Evolutionary conservation across 768 basidiomycete genomes (phyloP).

Genomic region (Lanmaoa pseudosensibilis): DNA sequence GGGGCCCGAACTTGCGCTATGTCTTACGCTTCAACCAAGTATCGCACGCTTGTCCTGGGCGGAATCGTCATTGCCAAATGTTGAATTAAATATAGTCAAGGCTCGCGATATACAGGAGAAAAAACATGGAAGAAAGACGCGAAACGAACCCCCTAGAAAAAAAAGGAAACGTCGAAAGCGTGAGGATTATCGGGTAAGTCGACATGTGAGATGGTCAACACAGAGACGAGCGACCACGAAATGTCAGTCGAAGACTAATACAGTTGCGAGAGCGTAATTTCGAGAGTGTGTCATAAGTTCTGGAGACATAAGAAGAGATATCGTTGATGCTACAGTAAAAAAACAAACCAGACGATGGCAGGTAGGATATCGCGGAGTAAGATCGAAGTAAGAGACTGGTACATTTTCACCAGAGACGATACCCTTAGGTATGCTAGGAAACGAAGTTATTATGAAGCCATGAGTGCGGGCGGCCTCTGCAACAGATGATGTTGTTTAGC

Average conservation of each 20-base stretch:
- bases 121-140: background rate
- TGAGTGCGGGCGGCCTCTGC: slow-evolving; percentile 34
- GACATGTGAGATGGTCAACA: background rate
- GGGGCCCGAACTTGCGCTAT: no score
- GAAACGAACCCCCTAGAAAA: no score
- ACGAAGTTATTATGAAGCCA: slow-evolving; percentile 20
- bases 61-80: background rate
- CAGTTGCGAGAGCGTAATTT: slow-evolving; percentile 3
- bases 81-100: background rate
- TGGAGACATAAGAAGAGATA: background rate
- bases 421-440: slow-evolving; percentile 2
- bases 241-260: slow-evolving; percentile 7
- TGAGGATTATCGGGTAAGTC: background rate
- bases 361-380: slow-evolving; percentile 15
- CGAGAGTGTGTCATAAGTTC: background rate
- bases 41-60: background rate
- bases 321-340: slow-evolving; percentile 16
- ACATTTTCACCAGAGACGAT: background rate
- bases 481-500: slow-evolving; percentile 33
- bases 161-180: no score
- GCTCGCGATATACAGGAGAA: background rate
- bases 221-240: background rate
- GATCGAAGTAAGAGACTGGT: background rate
- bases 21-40: background rate
- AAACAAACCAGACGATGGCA: background rate